Evolutionary conservation across 2,329 filamentous ascomycete genomes (phyloP), one percentile per base, ranked within the genome.

Genomic region (Xylaria sp.): DNA sequence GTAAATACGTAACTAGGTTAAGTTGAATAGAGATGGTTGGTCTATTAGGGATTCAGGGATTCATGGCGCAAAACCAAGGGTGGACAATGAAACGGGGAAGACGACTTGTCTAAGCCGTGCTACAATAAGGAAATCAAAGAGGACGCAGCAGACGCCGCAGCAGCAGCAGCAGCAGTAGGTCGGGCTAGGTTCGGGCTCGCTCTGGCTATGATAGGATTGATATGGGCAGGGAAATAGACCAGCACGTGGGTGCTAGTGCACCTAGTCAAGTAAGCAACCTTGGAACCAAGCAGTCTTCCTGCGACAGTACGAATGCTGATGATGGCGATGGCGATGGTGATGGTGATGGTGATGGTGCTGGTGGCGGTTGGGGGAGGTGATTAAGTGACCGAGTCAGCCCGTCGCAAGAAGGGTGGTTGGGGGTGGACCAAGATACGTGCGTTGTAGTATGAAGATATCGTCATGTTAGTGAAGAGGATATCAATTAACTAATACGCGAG

Each of bases 1-100:
- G 56, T 57, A 30, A 63, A 60, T 62, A 36, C 25, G 32, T 63
- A 45, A 58, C 43, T 66, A 50, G 63, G 65, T 55, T 41, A 65
- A 41, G 18, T 48, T 34, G 59, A 62, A 67, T 59, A 58, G 58
- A 69, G 70, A 60, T 7, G 7, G 56, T 65, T 7, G 7, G 56
- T 65, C 36, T 60, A 53, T 30, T 73, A 74, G 66, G 72, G 63
- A 72, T 72, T 76, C 70, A 74, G 66, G 72, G 63, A 72, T 72
- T 76, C 70, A 76, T 75, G 68, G 70, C 69, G 62, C 65, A 68
- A 67, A 39, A 30, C 56, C 57, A 63, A 63, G 25, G 60, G 64
- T 43, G 46, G 43, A 63, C 64, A 39, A 60, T 52, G 65, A 43
- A 55, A 34, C 43, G 64, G 28, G 36, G 8, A 45, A 45, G 56